Evolutionary conservation across 2,329 filamentous ascomycete genomes (phyloP).

Genomic region (Fusarium floridanum): DNA sequence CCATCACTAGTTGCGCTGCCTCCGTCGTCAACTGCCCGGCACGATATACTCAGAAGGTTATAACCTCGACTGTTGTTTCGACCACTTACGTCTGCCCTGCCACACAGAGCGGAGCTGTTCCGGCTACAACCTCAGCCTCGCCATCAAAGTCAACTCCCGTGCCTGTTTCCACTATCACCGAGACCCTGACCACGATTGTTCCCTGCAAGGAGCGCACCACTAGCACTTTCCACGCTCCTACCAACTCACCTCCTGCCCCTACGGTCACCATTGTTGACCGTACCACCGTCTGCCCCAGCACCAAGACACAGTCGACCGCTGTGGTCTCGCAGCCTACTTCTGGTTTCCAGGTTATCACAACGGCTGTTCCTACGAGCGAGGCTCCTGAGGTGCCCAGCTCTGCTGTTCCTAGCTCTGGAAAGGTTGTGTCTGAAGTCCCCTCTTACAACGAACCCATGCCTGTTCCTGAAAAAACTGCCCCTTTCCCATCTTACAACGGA

Average conservation of each 20-base stretch:
- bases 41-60: conserved; percentile 50
- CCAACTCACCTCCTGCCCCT: conserved; percentile 29
- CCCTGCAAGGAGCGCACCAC: conserved; percentile 43
- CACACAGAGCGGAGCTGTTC: conserved; percentile 25
- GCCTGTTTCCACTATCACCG: conserved; percentile 41
- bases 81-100: conserved; percentile 44
- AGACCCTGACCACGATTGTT: conserved; percentile 44
- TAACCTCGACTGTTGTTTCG: conserved; percentile 43
- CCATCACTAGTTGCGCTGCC: conserved; percentile 54
- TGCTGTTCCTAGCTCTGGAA: not conserved
- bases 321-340: conserved; percentile 4
- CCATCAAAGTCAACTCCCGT: conserved; percentile 12
- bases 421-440: conserved; percentile 15
- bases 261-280: conserved; percentile 41
- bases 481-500: conserved; percentile 33
- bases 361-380: conserved; percentile 5
- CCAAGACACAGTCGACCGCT: conserved; percentile 11
- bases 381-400: not conserved
- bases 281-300: conserved; percentile 33
- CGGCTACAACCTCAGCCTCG: conserved; percentile 22
- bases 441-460: conserved; percentile 13
- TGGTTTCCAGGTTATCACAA: conserved; percentile 17
- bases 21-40: conserved; percentile 56
- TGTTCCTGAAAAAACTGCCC: conserved; percentile 15
- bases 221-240: conserved; percentile 43